Evolutionary conservation across 129 eudicot genomes (phyloP).

Genomic region (Smallanthus sonchifolius): DNA sequence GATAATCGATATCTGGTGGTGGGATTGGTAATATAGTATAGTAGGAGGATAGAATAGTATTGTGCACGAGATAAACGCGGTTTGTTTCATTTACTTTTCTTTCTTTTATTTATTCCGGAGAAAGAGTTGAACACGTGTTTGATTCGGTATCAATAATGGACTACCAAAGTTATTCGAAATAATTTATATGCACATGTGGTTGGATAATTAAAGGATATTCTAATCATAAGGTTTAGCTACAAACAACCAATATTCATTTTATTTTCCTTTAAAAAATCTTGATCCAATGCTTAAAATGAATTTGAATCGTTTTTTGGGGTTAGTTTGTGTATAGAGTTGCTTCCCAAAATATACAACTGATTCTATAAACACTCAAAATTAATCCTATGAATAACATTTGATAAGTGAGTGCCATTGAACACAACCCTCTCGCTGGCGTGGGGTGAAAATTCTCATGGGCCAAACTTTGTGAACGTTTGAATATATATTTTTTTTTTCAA

Average conservation of each 20-base stretch:
- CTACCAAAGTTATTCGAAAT: neutral
- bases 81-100: neutral
- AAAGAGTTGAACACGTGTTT: conserved; percentile 19
- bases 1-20: neutral
- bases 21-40: neutral
- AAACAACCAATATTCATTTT: neutral
- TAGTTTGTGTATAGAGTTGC: too few relatives aligned
- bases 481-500: too few relatives aligned
- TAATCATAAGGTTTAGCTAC: neutral
- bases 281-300: neutral
- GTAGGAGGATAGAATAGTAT: neutral
- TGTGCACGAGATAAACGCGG: conserved; percentile 28
- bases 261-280: neutral
- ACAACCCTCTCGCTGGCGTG: too few relatives aligned
- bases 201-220: neutral
- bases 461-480: too few relatives aligned
- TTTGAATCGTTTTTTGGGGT: too few relatives aligned
- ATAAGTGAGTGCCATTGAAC: too few relatives aligned
- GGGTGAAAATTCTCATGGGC: too few relatives aligned
- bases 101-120: neutral
- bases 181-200: neutral
- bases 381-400: too few relatives aligned
- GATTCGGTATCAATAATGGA: conserved; percentile 4
- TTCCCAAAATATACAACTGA: too few relatives aligned
- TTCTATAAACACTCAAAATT: too few relatives aligned